phyloP scores from a whole-genome alignment of 169 alveolate species.

The Cryptosporidium parvum region DNA sequence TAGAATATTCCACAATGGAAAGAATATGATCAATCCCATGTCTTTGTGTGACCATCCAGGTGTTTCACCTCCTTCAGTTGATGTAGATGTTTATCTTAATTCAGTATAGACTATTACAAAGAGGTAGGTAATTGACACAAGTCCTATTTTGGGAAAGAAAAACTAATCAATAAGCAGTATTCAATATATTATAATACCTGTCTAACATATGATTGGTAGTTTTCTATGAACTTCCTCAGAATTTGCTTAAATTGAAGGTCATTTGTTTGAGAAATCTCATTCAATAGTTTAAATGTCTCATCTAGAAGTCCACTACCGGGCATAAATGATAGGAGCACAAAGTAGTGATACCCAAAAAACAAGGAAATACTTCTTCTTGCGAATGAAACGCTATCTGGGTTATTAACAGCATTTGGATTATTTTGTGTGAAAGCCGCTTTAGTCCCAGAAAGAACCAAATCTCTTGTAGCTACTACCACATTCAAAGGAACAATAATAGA shows the following conservation, averaged over 20 bases:
- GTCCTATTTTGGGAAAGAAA: neutral
- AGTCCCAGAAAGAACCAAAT: constrained; percentile 68
- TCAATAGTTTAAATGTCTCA: constrained; percentile 32
- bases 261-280: constrained; percentile 7
- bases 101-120: neutral
- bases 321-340: neutral
- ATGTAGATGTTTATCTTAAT: constrained; percentile 71
- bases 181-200: constrained; percentile 63
- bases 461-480: constrained; percentile 12
- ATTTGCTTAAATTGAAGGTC: constrained; percentile 23
- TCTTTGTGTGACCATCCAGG: constrained; percentile 80
- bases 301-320: constrained; percentile 53
- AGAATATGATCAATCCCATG: constrained; percentile 79
- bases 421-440: constrained; percentile 30
- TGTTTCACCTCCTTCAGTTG: constrained; percentile 77
- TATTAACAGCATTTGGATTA: neutral
- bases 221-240: constrained; percentile 39
- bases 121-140: neutral
- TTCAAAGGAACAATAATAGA: constrained; percentile 8
- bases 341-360: constrained; percentile 68
- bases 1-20: constrained; percentile 65
- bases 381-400: constrained; percentile 1
- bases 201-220: constrained; percentile 64
- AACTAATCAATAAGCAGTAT: constrained; percentile 20
- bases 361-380: constrained; percentile 24